A percentile compares a stretch with the other conserved stretches of the same genome.
These are phyloP conservation scores for Ceratocystis huliohia DNA, from an alignment of 2,329 filamentous ascomycete species.

Conservation along the genomic window DNA sequence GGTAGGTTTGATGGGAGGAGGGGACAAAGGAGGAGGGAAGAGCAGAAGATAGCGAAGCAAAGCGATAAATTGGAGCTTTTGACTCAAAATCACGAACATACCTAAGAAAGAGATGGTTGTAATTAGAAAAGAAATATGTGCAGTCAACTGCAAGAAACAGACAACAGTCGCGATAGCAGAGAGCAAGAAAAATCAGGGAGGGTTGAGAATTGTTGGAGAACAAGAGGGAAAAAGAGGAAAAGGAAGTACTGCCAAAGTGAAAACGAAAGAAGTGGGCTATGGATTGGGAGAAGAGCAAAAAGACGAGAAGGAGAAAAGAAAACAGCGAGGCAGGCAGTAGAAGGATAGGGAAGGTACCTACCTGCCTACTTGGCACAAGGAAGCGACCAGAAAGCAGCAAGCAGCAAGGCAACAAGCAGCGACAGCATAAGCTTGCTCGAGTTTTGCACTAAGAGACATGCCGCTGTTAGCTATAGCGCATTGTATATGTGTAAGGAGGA, in stretches of 20 bases:
- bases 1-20: neutral
- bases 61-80: neutral
- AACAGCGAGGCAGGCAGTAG: constrained; percentile 9
- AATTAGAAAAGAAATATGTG: constrained; percentile 20
- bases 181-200: constrained; percentile 11
- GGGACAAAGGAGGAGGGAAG: neutral
- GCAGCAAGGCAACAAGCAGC: neutral
- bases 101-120: constrained; percentile 18
- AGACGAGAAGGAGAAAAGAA: constrained; percentile 6
- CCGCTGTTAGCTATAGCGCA: neutral
- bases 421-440: constrained; percentile 7
- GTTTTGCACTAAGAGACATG: neutral
- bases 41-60: neutral
- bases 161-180: constrained; percentile 15
- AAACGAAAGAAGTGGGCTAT: constrained; percentile 15
- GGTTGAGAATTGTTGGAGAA: constrained; percentile 4
- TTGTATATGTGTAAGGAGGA: neutral
- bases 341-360: neutral
- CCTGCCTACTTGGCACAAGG: neutral
- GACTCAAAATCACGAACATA: constrained; percentile 4
- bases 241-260: neutral
- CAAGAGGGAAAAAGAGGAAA: constrained; percentile 12
- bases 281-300: constrained; percentile 11
- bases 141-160: constrained; percentile 20
- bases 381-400: neutral